Conservation (phyloP, 1,284 basidiomycete genomes). For the Fomitopsis schrenkii region DNA sequence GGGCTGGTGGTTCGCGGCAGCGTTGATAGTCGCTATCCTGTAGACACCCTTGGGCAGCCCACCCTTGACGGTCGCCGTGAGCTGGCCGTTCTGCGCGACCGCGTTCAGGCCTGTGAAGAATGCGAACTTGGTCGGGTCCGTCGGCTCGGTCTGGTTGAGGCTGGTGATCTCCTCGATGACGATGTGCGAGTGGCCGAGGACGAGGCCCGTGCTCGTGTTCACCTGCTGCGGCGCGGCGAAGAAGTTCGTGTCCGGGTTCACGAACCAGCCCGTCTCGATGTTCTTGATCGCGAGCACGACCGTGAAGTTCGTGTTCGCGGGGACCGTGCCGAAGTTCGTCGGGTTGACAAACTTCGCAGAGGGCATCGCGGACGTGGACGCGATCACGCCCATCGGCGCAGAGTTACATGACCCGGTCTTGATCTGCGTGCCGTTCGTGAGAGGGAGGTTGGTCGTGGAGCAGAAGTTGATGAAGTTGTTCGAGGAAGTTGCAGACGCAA, state of each 20-base stretch:
- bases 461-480: constrained; percentile 60
- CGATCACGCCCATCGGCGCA: constrained; percentile 59
- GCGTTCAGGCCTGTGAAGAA: constrained; percentile 70
- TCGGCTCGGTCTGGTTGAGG: constrained; percentile 45
- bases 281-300: constrained; percentile 53
- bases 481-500: constrained; percentile 37
- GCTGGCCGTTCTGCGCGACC: constrained; percentile 42
- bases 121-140: constrained; percentile 50
- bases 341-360: constrained; percentile 56
- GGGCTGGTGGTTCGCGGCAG: constrained; percentile 65
- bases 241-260: constrained; percentile 56
- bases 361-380: constrained; percentile 52
- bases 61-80: constrained; percentile 47
- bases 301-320: constrained; percentile 52
- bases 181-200: constrained; percentile 63
- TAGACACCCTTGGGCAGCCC: constrained; percentile 62
- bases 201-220: constrained; percentile 41
- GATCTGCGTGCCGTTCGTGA: constrained; percentile 44
- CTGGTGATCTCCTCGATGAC: constrained; percentile 51
- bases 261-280: constrained; percentile 59
- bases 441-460: constrained; percentile 28
- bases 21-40: constrained; percentile 53
- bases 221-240: constrained; percentile 66
- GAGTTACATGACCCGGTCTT: constrained; percentile 59
- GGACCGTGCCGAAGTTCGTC: constrained; percentile 47